A percentile compares a stretch with the other conserved stretches of the same genome.
These are phyloP conservation scores for Alternaria hordeiaustralica DNA, from an alignment of 2,329 filamentous ascomycete species.

Conservation along the genomic window DNA sequence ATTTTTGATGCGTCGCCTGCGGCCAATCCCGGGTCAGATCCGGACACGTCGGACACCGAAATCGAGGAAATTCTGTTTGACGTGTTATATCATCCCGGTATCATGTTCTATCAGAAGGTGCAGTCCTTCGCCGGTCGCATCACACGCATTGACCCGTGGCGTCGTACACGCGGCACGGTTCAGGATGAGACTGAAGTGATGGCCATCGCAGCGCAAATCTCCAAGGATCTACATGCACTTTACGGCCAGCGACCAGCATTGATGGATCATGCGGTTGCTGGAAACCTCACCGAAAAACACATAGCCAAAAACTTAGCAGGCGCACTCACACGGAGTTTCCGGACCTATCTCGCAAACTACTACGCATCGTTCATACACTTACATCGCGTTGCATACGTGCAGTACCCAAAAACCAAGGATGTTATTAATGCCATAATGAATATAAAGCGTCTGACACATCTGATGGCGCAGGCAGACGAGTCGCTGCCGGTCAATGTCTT, in stretches of 20 bases:
- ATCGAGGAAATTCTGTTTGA: conserved; percentile 62
- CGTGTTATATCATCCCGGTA: conserved; percentile 62
- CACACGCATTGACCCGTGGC: conserved; percentile 64
- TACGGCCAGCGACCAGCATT: conserved; percentile 60
- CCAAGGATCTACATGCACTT: conserved; percentile 58
- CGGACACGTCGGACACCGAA: conserved; percentile 37
- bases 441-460: conserved; percentile 56
- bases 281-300: conserved; percentile 57
- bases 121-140: conserved; percentile 65
- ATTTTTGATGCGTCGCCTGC: conserved; percentile 56
- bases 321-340: conserved; percentile 60
- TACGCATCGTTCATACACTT: conserved; percentile 63
- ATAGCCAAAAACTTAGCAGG: conserved; percentile 58
- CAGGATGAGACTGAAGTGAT: conserved; percentile 66
- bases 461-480: conserved; percentile 55
- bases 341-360: conserved; percentile 64
- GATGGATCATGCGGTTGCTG: conserved; percentile 64
- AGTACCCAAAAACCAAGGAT: conserved; percentile 60
- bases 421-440: conserved; percentile 57
- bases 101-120: conserved; percentile 65
- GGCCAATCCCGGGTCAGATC: conserved; percentile 37
- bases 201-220: conserved; percentile 60
- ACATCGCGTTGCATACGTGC: conserved; percentile 64
- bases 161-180: conserved; percentile 62
- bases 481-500: conserved; percentile 63